Conservation (phyloP, 2,329 filamentous ascomycete genomes). For the Hymenoscyphus scutula region DNA sequence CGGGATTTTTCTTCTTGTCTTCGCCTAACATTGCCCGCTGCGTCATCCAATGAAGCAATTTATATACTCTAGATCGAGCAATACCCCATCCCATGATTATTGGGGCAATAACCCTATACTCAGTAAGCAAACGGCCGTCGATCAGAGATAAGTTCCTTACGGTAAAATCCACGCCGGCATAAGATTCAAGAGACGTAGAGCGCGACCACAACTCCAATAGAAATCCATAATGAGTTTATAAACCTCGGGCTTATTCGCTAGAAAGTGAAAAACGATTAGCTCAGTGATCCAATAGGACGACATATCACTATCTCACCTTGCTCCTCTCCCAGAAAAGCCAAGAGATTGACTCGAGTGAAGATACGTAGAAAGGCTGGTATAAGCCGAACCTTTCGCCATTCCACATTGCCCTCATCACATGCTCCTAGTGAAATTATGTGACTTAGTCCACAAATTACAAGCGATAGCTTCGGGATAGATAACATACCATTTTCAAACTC, state of each 20-base stretch:
- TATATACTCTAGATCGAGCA: not conserved
- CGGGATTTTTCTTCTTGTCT: not conserved
- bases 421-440: not conserved
- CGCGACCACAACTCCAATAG: not conserved
- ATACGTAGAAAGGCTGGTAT: not conserved
- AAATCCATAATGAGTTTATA: conserved; percentile 2
- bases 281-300: not conserved
- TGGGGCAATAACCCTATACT: not conserved
- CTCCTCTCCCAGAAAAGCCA: not conserved
- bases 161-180: not conserved
- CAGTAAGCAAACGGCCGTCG: not conserved
- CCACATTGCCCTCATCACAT: not conserved
- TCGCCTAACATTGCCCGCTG: not conserved
- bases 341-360: not conserved
- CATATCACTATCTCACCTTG: not conserved
- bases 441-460: too few relatives aligned
- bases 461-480: too few relatives aligned
- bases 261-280: not conserved
- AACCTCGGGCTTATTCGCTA: not conserved
- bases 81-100: not conserved
- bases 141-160: not conserved
- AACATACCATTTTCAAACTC: not conserved
- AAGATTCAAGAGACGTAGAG: not conserved
- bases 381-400: not conserved
- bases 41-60: not conserved